These are phyloP conservation scores for Xylariales sp. DNA, from an alignment of 2,329 filamentous ascomycete species.

Conservation along the genomic window DNA sequence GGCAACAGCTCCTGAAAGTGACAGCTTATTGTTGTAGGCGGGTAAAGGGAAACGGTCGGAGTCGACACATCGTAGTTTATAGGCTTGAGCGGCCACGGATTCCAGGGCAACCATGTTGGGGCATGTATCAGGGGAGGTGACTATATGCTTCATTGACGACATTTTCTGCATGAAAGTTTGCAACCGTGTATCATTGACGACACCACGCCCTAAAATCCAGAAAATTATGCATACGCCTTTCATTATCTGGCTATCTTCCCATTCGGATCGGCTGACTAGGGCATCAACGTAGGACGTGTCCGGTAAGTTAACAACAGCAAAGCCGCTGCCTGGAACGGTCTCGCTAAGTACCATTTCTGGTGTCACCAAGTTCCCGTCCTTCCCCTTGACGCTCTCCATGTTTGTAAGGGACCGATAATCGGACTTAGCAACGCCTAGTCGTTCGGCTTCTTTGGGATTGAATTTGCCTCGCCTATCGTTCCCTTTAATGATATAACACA, in stretches of 20 bases:
- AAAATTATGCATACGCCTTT: conserved; percentile 74
- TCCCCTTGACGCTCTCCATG: conserved; percentile 72
- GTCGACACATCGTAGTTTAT: conserved; percentile 79
- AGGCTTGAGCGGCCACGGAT: conserved; percentile 72
- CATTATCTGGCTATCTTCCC: conserved; percentile 73
- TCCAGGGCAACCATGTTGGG: conserved; percentile 80
- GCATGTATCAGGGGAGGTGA: conserved; percentile 79
- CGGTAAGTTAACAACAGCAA: conserved; percentile 85
- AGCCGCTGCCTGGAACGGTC: conserved; percentile 73
- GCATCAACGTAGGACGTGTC: conserved; percentile 74
- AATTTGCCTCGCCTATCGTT: conserved; percentile 86
- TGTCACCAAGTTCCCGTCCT: conserved; percentile 76
- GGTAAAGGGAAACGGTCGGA: conserved; percentile 78
- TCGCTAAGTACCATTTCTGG: conserved; percentile 87
- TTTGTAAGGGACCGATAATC: conserved; percentile 70
- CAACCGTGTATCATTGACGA: conserved; percentile 72
- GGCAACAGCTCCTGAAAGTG: conserved; percentile 40
- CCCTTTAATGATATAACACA: conserved; percentile 88
- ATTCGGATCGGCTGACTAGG: conserved; percentile 78
- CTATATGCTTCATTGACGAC: conserved; percentile 74
- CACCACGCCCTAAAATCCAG: conserved; percentile 81
- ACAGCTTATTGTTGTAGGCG: conserved; percentile 68
- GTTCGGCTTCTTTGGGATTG: conserved; percentile 70
- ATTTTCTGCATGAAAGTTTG: conserved; percentile 75
- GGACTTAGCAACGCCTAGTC: conserved; percentile 69